phyloP scores from a whole-genome alignment of 768 basidiomycete genomes.

The Gautieria morchelliformis region DNA sequence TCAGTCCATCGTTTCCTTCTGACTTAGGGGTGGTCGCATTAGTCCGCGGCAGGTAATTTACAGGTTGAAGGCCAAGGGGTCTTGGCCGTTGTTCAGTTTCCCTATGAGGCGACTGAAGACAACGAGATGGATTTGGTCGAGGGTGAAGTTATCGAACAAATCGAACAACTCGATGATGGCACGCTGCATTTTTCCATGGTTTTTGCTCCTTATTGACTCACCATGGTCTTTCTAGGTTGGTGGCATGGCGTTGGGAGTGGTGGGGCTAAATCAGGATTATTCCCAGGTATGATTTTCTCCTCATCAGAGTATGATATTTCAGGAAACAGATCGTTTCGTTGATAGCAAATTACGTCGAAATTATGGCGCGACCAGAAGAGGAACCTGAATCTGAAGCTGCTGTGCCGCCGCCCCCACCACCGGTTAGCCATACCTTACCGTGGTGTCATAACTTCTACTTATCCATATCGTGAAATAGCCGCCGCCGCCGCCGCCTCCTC shows the following conservation, averaged over 20 bases:
- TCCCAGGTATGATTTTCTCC: conserved; percentile 65
- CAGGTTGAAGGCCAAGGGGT: not conserved
- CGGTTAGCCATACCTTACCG: conserved; percentile 27
- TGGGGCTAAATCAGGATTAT: conserved; percentile 65
- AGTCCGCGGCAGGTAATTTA: not conserved
- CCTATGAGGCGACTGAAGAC: conserved; percentile 60
- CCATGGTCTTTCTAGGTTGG: conserved; percentile 43
- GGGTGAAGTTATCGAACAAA: conserved; percentile 72
- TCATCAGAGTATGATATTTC: not conserved
- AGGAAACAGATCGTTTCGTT: not conserved
- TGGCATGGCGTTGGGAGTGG: conserved; percentile 70
- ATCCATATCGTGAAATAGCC: conserved; percentile 21
- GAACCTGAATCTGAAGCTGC: conserved; percentile 22
- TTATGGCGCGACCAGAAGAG: conserved; percentile 42
- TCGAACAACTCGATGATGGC: conserved; percentile 76
- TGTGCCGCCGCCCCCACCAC: conserved; percentile 32
- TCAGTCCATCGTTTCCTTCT: not conserved
- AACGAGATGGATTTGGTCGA: conserved; percentile 77
- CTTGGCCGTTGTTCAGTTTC: conserved; percentile 12
- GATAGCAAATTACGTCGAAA: conserved; percentile 79
- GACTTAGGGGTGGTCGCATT: not conserved
- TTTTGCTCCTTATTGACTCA: not conserved
- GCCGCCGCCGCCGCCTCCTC: conserved; percentile 30
- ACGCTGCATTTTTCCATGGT: not conserved
- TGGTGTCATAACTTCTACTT: not conserved